A percentile compares a stretch with the other conserved stretches of the same genome.
These are phyloP conservation scores for Fistulifera pelliculosa DNA, from an alignment of 108 stramenopile genomes.

Conservation along the genomic window DNA sequence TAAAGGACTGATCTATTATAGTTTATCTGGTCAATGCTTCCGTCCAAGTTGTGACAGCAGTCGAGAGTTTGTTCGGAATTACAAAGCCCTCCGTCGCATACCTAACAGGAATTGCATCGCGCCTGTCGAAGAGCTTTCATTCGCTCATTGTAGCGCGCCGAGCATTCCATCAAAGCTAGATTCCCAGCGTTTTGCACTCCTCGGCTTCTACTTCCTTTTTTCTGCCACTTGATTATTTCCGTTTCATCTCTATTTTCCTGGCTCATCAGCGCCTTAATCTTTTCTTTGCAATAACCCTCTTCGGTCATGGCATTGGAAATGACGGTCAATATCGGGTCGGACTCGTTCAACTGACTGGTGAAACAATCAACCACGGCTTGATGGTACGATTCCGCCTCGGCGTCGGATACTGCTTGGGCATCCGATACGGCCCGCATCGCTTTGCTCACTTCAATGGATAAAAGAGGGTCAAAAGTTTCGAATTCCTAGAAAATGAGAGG, in stretches of 20 bases:
- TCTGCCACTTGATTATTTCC: too few relatives aligned
- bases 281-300: slow-evolving; percentile 33
- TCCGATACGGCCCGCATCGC: slow-evolving; percentile 65
- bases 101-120: too few relatives aligned
- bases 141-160: slow-evolving; percentile 54
- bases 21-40: too few relatives aligned
- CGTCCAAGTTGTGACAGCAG: too few relatives aligned
- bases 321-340: slow-evolving; percentile 77
- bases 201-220: slow-evolving; percentile 13
- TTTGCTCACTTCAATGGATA: slow-evolving; percentile 81
- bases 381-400: slow-evolving; percentile 11
- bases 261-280: slow-evolving; percentile 5
- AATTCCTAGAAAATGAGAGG: slow-evolving; percentile 26
- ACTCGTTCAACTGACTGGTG: slow-evolving; percentile 77
- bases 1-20: too few relatives aligned
- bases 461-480: slow-evolving; percentile 83
- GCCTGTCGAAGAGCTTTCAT: slow-evolving; percentile 54
- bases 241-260: slow-evolving; percentile 7
- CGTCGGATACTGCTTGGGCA: slow-evolving; percentile 36
- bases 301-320: slow-evolving; percentile 85
- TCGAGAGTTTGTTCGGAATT: too few relatives aligned
- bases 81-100: too few relatives aligned
- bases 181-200: slow-evolving; percentile 43
- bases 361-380: slow-evolving; percentile 53
- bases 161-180: slow-evolving; percentile 57